Conservation (phyloP, 1,284 basidiomycete species). For the Exobasidium cylindrosporum region DNA sequence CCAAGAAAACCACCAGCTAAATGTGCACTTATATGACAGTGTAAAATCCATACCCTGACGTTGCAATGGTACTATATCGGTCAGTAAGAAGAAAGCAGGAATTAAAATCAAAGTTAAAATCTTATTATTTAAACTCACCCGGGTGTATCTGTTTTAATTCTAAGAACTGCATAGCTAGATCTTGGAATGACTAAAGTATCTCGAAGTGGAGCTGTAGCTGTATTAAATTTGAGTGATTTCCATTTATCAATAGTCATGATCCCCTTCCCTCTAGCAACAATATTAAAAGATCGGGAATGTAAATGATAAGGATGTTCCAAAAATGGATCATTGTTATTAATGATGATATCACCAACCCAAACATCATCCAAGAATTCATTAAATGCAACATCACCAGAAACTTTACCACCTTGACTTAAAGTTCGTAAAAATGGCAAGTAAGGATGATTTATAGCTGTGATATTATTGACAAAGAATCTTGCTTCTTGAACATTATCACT, state of each 20-base stretch:
- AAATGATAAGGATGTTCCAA: conserved; percentile 51
- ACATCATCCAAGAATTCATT: conserved; percentile 23
- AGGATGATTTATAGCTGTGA: conserved; percentile 44
- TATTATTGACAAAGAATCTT: conserved; percentile 32
- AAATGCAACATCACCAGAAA: conserved; percentile 23
- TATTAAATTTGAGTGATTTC: conserved; percentile 28
- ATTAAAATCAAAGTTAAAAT: too few species aligned
- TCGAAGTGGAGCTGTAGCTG: conserved; percentile 54
- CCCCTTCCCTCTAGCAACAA: conserved; percentile 54
- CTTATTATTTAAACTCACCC: too few species aligned
- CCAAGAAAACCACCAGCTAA: too few species aligned
- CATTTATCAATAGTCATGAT: conserved; percentile 28
- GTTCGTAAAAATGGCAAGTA: conserved; percentile 34
- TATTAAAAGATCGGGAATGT: conserved; percentile 31
- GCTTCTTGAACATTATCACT: conserved; percentile 25
- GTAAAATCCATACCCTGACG: too few species aligned
- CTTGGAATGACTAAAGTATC: conserved; percentile 54
- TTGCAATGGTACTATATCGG: too few species aligned
- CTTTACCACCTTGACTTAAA: conserved; percentile 18
- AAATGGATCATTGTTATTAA: conserved; percentile 54
- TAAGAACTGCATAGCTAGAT: conserved; percentile 34
- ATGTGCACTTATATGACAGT: too few species aligned
- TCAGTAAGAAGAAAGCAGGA: too few species aligned
- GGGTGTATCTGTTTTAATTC: conserved; percentile 34
- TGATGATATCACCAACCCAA: conserved; percentile 38